Conservation (phyloP, 495 filamentous ascomycete species). For the Trichocladium uniseriatum region DNA sequence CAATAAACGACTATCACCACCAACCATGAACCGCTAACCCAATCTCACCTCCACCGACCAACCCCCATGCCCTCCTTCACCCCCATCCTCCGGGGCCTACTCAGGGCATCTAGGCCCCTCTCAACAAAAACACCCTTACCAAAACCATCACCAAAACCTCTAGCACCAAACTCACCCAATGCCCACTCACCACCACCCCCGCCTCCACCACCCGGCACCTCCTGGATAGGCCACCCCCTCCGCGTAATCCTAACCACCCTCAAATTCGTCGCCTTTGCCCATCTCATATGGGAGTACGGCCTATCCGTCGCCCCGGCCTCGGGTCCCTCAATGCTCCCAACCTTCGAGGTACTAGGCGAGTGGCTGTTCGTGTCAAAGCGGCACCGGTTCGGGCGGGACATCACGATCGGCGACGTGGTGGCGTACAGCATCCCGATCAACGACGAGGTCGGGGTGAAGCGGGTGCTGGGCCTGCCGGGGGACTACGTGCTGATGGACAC, state of each 20-base stretch:
- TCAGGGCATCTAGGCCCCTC: neutral
- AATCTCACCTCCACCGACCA: no score
- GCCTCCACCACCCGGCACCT: neutral
- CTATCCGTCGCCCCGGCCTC: slow-evolving; percentile 42
- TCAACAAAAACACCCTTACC: neutral
- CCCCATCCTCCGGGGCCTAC: slow-evolving; percentile 2
- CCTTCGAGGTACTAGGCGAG: slow-evolving; percentile 55
- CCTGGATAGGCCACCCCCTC: slow-evolving; percentile 29
- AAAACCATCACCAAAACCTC: neutral
- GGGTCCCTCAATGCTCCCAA: slow-evolving; percentile 77
- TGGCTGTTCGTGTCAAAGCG: slow-evolving; percentile 55
- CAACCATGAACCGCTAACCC: neutral
- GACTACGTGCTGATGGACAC: slow-evolving; percentile 77
- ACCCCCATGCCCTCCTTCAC: slow-evolving; percentile 6
- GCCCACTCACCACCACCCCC: slow-evolving; percentile 6
- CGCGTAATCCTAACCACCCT: slow-evolving; percentile 27
- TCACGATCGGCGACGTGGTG: slow-evolving; percentile 79
- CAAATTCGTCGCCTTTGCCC: slow-evolving; percentile 41
- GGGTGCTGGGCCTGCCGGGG: slow-evolving; percentile 77
- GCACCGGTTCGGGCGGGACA: slow-evolving; percentile 56
- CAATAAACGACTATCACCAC: neutral
- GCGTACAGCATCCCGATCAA: slow-evolving; percentile 64
- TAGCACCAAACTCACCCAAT: neutral
- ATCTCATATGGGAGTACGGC: slow-evolving; percentile 51
- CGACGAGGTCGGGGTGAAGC: slow-evolving; percentile 59